phyloP scores from a whole-genome alignment of 163 green algal genomes.

The Prototheca cutis region DNA sequence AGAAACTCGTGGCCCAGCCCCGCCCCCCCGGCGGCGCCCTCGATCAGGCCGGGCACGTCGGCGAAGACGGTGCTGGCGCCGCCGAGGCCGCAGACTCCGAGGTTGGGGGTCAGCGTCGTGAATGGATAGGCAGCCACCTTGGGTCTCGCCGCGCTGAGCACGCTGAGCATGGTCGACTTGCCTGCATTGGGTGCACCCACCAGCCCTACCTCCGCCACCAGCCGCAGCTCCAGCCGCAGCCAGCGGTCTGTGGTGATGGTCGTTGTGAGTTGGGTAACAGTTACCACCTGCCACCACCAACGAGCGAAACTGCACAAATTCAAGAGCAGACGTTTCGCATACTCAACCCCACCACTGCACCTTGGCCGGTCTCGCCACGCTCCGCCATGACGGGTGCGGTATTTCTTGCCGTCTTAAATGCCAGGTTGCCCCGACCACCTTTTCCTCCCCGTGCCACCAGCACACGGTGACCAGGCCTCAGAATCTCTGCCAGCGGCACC shows the following conservation, averaged over 20 bases:
- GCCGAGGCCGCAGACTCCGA: slow-evolving; percentile 38
- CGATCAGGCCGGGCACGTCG: slow-evolving; percentile 88
- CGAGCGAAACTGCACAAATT: too few relatives aligned
- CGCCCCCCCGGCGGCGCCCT: slow-evolving; percentile 78
- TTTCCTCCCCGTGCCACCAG: slow-evolving; percentile 37
- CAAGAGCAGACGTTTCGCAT: too few relatives aligned
- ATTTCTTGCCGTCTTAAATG: slow-evolving; percentile 9
- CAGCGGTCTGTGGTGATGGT: slow-evolving; percentile 33
- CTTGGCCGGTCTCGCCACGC: slow-evolving; percentile 33
- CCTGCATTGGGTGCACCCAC: slow-evolving; percentile 86
- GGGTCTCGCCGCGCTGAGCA: slow-evolving; percentile 50
- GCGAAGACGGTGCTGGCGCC: not conserved
- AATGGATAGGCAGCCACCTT: slow-evolving; percentile 76
- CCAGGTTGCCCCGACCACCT: slow-evolving; percentile 48
- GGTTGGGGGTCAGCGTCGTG: slow-evolving; percentile 78
- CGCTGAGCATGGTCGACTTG: slow-evolving; percentile 70
- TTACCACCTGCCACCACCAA: too few relatives aligned
- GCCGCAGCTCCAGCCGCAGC: slow-evolving; percentile 53
- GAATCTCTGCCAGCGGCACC: slow-evolving; percentile 34
- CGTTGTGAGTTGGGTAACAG: too few relatives aligned
- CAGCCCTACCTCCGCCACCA: slow-evolving; percentile 69
- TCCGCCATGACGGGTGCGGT: slow-evolving; percentile 10
- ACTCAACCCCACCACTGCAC: too few relatives aligned
- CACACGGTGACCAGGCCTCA: slow-evolving; percentile 24
- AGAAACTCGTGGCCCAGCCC: slow-evolving; percentile 95